Conservation (phyloP, 345 rosid genomes). For the Populus simonii region DNA sequence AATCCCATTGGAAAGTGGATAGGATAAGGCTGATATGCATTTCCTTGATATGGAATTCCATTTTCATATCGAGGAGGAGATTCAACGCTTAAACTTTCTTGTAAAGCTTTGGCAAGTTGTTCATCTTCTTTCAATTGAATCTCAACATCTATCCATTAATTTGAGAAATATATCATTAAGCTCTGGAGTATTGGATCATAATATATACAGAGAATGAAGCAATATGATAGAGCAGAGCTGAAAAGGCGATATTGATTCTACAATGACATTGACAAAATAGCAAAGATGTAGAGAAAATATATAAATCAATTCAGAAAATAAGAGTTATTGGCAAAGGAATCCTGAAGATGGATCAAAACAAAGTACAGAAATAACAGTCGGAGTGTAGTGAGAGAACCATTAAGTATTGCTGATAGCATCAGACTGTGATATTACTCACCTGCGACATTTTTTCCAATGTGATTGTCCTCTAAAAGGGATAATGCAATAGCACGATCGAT, state of each 20-base stretch:
- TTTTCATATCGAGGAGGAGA: conserved; percentile 47
- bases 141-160: conserved; percentile 43
- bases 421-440: conserved; percentile 45
- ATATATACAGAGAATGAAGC: neutral
- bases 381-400: neutral
- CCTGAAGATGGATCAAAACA: neutral
- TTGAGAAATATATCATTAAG: conserved; percentile 25
- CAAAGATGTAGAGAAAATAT: neutral
- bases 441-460: conserved; percentile 26
- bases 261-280: neutral
- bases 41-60: conserved; percentile 28
- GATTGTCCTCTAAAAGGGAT: conserved; percentile 73
- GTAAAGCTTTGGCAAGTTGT: conserved; percentile 83
- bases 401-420: conserved; percentile 4
- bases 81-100: conserved; percentile 73
- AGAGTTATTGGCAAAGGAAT: neutral
- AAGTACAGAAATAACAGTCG: neutral
- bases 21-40: conserved; percentile 47
- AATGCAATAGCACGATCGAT: conserved; percentile 79
- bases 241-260: neutral
- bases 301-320: neutral
- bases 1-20: conserved; percentile 55
- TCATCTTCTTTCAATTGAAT: conserved; percentile 78
- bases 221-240: neutral
- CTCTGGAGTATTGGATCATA: conserved; percentile 13